Evolutionary conservation across 495 filamentous ascomycete species (phyloP), one percentile per base, ranked within the genome.

Genomic region (Aspergillus sclerotiicarbonarius): DNA sequence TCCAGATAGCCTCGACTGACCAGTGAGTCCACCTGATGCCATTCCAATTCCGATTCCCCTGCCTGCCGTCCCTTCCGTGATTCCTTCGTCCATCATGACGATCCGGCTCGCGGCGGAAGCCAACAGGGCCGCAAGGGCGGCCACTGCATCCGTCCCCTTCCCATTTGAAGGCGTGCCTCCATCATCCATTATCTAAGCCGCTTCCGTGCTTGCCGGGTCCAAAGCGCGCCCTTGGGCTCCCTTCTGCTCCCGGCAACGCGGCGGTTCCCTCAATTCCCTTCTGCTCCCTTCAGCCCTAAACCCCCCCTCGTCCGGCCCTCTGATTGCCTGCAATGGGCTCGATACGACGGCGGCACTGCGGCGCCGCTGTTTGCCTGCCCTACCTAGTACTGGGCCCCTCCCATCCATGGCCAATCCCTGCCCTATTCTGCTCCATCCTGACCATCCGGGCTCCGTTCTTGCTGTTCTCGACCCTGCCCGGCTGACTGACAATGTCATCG

Each of bases 61-160:
- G 47, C 44, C 25, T 33, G 39, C 33, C 35, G 33, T 44, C 31
- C 29, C 33, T 61, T 31, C 31, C 21, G 16, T 57, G 21, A 19
- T 31, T 52, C 33, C 35, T 15, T 57, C 51, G 15, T n/a, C 30
- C 33, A 56, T 45, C 33, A 43, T n/a, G 52, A 30, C 33, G 35
- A 53, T 56, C 63, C 64, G 64, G 64, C 64, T 50, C 21, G 18
- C 46, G 44, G 58, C 64, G 64, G 64, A 66, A 63, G 63, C 56
- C 54, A 25, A 25, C 25, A 25, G 25, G 25, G 25, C 25, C 45
- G 54, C 54, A 55, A 53, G 49, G 54, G 53, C 50, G 53, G 37
- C 48, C 41, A 19, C 58, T 62, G 60, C 60, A 66, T 66, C 53
- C 58, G 64, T 66, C 63, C 20, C 29, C 58, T 41, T 53, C 57